These are phyloP conservation scores for Cornus kousa DNA, from an alignment of 148 eudicot genomes.

Conservation along the genomic window DNA sequence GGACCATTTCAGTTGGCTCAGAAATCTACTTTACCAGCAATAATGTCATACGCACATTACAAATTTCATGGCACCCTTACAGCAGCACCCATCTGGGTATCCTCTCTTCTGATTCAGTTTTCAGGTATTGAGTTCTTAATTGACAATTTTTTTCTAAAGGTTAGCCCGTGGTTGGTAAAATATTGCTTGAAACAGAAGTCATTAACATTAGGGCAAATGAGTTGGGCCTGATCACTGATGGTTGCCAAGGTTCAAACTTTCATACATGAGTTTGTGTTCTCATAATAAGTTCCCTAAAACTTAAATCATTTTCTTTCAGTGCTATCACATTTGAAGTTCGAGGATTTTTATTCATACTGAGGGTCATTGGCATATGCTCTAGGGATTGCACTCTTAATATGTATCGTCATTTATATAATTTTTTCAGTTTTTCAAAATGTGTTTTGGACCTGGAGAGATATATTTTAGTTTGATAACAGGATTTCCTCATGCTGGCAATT, in stretches of 20 bases:
- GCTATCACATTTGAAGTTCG: background rate
- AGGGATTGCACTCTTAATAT: background rate
- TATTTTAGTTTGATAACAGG: too few relatives aligned
- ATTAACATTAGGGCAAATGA: background rate
- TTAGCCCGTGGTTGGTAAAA: background rate
- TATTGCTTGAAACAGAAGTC: background rate
- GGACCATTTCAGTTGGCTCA: constrained; percentile 71
- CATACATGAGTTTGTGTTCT: background rate
- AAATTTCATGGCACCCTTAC: constrained; percentile 84
- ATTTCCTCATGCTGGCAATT: too few relatives aligned
- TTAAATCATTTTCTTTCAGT: background rate
- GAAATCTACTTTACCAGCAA: constrained; percentile 52
- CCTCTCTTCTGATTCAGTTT: constrained; percentile 92
- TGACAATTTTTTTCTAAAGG: background rate
- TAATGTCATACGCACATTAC: constrained; percentile 54
- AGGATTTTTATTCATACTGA: background rate
- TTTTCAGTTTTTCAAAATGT: too few relatives aligned
- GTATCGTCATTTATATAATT: too few relatives aligned
- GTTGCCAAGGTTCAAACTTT: background rate
- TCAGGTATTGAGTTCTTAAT: constrained; percentile 51
- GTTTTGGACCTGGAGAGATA: too few relatives aligned
- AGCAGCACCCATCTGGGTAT: constrained; percentile 81
- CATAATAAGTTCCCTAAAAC: background rate
- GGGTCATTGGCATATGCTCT: background rate
- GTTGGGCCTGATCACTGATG: background rate